Base-by-base conservation (phyloP, 2,329 filamentous ascomycete genomes). In the Fusarium virguliforme region DNA sequence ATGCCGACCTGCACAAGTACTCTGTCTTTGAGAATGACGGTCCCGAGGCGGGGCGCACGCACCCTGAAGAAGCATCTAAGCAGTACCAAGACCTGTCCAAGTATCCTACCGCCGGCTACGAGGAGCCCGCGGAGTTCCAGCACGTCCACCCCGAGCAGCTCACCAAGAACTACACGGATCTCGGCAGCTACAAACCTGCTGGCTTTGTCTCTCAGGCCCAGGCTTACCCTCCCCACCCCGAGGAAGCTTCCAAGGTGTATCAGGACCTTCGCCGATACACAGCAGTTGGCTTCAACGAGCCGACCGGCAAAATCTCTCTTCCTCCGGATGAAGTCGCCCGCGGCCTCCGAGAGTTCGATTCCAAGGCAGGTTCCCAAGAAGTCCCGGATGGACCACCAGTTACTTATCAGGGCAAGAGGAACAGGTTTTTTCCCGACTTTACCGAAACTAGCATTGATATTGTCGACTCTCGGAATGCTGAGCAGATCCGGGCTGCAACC, bases 181-280 rank as follows among this genome's bases (percentile, higher is more conserved):
- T 86, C 55, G 76, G 78, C 58, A 77, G 81, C 61, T 86, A 86
- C 67, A 72, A 74, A n/a, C 74, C 75, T 2, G 68, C 71, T 22
- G 65, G 67, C 4, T 80, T 81, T 56, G 78, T 78, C 38, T 74
- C 75, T 8, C 69, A 74, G 34, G 73, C 63, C 50, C 64, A 72
- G 30, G 70, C 73, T 8, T 75, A 78, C 32, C 78, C 77, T 3
- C 66, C 68, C 15, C 73, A 81, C 34, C 77, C 80, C 1, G 81
- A 82, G 67, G 79, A 82, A 65, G 75, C 74, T 6, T 74, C 78
- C 24, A 81, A 81, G 74, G 72, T 75, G 35, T 84, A 84, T 60
- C 79, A 79, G 56, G 84, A 85, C 54, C 76, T 85, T 38, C 76
- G 80, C 35, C 77, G 77, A 26, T 85, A 86, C 54, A 76, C 78